These are phyloP conservation scores for Hyphopichia wangnamkhiaoensis DNA, from an alignment of 1,139 yeast species.

Conservation along the genomic window DNA sequence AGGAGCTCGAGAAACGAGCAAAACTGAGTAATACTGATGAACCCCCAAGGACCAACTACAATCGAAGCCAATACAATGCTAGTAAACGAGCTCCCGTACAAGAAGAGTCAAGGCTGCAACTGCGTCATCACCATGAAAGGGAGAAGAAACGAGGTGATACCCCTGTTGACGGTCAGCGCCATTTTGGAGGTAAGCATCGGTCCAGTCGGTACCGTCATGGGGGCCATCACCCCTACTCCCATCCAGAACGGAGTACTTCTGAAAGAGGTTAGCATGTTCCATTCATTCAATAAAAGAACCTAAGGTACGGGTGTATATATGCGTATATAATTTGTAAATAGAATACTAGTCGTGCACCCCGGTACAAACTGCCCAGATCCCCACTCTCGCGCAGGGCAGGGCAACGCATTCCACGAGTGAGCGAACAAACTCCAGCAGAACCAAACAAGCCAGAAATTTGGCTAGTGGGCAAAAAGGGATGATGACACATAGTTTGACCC, in stretches of 20 bases:
- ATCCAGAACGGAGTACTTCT: too few species aligned
- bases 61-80: constrained; percentile 20
- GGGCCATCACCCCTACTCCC: neutral
- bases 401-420: too few species aligned
- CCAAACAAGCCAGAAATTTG: neutral
- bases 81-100: neutral
- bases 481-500: neutral
- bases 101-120: too few species aligned
- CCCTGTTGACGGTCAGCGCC: too few species aligned
- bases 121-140: too few species aligned
- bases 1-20: constrained; percentile 2
- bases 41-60: constrained; percentile 23
- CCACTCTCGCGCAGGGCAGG: too few species aligned
- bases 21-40: neutral
- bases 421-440: neutral
- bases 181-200: neutral
- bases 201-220: neutral
- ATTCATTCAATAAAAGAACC: too few species aligned
- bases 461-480: neutral
- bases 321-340: too few species aligned
- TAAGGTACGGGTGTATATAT: neutral
- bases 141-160: too few species aligned
- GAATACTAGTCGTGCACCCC: too few species aligned
- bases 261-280: too few species aligned
- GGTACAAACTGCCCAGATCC: neutral